Conservation (phyloP, 305 asterid genomes). For the Caryopteris hybrid region DNA sequence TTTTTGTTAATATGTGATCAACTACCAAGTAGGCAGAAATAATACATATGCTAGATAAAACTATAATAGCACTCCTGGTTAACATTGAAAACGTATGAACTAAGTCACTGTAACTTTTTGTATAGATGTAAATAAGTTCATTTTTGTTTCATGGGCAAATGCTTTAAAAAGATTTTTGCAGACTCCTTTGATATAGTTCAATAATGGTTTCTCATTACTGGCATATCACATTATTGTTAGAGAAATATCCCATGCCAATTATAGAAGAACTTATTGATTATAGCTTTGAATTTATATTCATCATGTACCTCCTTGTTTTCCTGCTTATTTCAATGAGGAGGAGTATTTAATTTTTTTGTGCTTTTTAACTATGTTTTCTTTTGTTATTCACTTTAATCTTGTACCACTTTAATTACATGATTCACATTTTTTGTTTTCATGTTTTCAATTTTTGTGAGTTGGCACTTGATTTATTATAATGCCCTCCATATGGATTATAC, state of each 20-base stretch:
- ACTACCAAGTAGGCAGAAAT: background rate
- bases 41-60: background rate
- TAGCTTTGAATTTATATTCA: too few relatives aligned
- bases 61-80: background rate
- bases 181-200: background rate
- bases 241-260: background rate
- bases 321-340: background rate
- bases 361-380: too few relatives aligned
- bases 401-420: background rate
- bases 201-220: background rate
- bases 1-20: conserved; percentile 8
- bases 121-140: background rate
- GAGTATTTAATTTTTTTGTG: too few relatives aligned
- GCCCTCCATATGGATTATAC: background rate
- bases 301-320: background rate
- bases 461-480: background rate
- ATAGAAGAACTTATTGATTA: background rate
- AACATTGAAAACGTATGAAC: background rate
- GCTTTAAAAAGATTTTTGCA: background rate
- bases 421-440: background rate
- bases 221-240: background rate
- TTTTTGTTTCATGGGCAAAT: background rate
- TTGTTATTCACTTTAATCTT: background rate
- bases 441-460: background rate
- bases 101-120: background rate